Evolutionary conservation across 1,284 basidiomycete genomes (phyloP).

Genomic region (Puccinia triticina): DNA sequence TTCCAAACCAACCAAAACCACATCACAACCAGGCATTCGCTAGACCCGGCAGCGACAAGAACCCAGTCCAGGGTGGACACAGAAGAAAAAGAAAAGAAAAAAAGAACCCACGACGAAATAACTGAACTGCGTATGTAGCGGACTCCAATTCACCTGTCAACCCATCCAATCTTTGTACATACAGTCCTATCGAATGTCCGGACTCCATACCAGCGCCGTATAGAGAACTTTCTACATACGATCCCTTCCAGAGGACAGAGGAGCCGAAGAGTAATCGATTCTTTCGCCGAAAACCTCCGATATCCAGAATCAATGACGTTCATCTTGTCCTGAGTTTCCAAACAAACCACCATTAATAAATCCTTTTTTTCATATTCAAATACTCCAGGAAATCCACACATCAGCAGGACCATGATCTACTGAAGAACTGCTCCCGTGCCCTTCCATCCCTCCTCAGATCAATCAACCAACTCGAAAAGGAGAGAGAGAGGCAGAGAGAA

Average conservation of each 20-base stretch:
- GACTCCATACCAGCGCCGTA: too few relatives aligned
- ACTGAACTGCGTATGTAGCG: slow-evolving; percentile 14
- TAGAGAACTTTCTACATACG: too few relatives aligned
- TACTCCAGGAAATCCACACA: not conserved
- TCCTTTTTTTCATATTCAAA: not conserved
- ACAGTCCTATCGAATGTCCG: not conserved
- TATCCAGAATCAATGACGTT: not conserved
- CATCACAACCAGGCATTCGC: not conserved
- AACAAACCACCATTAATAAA: not conserved
- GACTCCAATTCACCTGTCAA: not conserved
- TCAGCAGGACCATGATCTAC: not conserved
- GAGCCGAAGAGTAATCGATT: not conserved
- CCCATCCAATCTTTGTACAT: slow-evolving; percentile 10
- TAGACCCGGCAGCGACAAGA: not conserved
- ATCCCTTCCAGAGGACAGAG: too few relatives aligned
- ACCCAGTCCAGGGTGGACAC: too few relatives aligned
- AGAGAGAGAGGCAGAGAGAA: not conserved
- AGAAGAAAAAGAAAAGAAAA: not conserved
- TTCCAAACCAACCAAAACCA: not conserved
- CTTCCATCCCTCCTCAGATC: not conserved
- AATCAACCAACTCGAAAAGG: not conserved
- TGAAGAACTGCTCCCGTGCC: not conserved
- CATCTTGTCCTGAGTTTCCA: not conserved
- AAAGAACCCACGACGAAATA: slow-evolving; percentile 18
- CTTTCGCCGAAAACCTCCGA: not conserved